A percentile compares a stretch with the other conserved stretches of the same genome.
Evolutionary conservation across 257 asterid species (phyloP).

Genomic region (Solanum tarapatanum): DNA sequence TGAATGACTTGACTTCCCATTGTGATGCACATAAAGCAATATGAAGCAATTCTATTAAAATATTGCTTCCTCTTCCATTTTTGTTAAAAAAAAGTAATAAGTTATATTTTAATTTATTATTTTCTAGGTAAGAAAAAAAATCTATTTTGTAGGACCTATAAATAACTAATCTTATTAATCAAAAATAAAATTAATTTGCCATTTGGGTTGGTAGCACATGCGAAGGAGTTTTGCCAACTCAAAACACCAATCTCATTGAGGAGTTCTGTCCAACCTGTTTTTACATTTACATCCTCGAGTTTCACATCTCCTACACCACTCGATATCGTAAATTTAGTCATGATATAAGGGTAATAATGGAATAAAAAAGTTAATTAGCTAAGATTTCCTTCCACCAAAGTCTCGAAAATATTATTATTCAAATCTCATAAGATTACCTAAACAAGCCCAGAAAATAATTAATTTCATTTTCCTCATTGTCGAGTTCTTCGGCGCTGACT

Average conservation of each 20-base stretch:
- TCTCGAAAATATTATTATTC: neutral
- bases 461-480: neutral
- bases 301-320: neutral
- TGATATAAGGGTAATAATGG: neutral
- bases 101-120: neutral
- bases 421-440: neutral
- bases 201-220: neutral
- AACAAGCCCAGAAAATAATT: neutral
- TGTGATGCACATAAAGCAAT: neutral
- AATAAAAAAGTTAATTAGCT: neutral
- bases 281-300: neutral
- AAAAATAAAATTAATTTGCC: neutral
- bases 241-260: neutral
- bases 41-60: neutral
- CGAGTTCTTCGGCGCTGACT: neutral
- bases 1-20: neutral
- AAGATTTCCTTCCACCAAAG: neutral
- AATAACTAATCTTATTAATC: neutral
- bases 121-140: neutral
- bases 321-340: neutral
- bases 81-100: neutral
- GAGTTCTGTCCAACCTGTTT: neutral
- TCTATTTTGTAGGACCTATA: neutral
- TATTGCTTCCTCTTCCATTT: neutral
- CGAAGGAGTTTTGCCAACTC: neutral